These are phyloP conservation scores for Diaporthe batatas DNA, from an alignment of 2,329 filamentous ascomycete genomes.

Conservation along the genomic window DNA sequence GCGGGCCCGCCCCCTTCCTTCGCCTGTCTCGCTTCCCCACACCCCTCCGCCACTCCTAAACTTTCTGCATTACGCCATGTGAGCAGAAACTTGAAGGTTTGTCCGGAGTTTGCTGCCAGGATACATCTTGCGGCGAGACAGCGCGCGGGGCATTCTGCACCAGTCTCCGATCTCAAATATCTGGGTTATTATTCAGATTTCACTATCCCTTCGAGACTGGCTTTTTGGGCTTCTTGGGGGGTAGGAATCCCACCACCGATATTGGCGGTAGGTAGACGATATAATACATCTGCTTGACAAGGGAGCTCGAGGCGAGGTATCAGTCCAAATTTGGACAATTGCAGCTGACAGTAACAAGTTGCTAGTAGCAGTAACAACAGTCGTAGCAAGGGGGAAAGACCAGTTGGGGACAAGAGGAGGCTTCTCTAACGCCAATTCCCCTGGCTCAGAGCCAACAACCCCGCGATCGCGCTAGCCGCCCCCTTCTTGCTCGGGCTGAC, in stretches of 20 bases:
- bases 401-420: too few relatives aligned
- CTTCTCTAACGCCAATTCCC: constrained; percentile 82
- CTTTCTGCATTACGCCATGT: not conserved
- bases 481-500: constrained; percentile 79
- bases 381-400: not conserved
- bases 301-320: not conserved
- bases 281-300: not conserved
- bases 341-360: not conserved
- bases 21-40: not conserved
- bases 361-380: not conserved
- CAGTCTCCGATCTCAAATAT: constrained; percentile 6
- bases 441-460: constrained; percentile 88
- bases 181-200: not conserved
- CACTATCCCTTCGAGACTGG: not conserved
- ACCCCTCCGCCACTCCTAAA: not conserved
- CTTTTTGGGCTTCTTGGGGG: not conserved
- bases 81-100: not conserved
- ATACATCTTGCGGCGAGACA: not conserved
- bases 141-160: not conserved
- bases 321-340: constrained; percentile 24
- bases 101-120: not conserved
- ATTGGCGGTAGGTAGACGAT: not conserved
- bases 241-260: not conserved
- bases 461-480: constrained; percentile 90
- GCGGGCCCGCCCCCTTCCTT: not conserved